These are phyloP conservation scores for Ophiostoma novo-ulmi DNA, from an alignment of 2,329 filamentous ascomycete species.

Conservation along the genomic window DNA sequence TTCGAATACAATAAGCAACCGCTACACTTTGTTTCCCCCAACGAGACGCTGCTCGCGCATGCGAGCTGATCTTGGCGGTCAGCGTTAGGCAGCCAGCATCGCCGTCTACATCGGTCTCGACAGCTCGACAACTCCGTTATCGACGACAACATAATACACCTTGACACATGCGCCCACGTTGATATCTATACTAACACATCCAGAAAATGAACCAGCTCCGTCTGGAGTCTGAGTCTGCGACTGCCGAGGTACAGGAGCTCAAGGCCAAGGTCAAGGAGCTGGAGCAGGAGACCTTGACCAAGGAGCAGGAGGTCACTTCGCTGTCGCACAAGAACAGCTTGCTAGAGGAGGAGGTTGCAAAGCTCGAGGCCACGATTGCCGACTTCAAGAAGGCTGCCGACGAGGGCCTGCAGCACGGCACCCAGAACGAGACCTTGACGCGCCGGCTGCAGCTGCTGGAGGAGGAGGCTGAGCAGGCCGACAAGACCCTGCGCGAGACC, in stretches of 20 bases:
- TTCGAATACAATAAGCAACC: not conserved
- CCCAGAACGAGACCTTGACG: conserved; percentile 86
- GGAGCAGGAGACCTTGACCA: conserved; percentile 90
- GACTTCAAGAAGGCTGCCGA: conserved; percentile 82
- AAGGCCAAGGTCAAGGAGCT: conserved; percentile 80
- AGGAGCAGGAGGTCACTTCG: conserved; percentile 97
- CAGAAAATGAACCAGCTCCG: conserved; percentile 96
- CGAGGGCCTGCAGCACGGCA: conserved; percentile 74
- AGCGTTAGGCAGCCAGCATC: not conserved
- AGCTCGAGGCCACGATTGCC: conserved; percentile 77
- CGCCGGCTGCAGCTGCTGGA: conserved; percentile 92
- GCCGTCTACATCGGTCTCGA: not conserved
- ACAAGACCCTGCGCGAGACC: conserved; percentile 92
- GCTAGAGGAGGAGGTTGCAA: conserved; percentile 86
- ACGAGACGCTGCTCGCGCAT: not conserved
- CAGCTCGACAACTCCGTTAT: not conserved
- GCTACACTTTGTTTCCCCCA: not conserved
- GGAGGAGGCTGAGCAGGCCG: conserved; percentile 94
- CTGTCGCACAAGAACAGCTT: conserved; percentile 92
- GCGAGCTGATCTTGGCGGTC: conserved; percentile 1
- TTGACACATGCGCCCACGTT: not conserved
- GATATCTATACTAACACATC: conserved; percentile 14
- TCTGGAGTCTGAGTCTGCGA: conserved; percentile 82
- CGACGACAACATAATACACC: not conserved
- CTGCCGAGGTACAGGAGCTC: conserved; percentile 78